Conservation (phyloP, 306 rosid genomes). For the Rosa rugosa region DNA sequence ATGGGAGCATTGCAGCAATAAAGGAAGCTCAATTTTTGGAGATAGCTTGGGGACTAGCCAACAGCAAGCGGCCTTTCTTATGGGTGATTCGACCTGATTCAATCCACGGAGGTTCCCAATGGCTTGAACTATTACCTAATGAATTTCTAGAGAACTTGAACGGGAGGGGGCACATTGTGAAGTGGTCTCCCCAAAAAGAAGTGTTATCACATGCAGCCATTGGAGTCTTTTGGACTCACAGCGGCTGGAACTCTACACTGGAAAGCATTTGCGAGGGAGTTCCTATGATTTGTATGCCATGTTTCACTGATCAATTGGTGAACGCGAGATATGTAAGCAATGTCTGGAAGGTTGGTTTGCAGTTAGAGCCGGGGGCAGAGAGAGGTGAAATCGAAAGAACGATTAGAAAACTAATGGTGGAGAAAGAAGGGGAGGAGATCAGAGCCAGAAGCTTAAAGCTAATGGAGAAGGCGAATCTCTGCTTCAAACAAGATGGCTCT, state of each 20-base stretch:
- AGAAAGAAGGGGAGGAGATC: conserved; percentile 42
- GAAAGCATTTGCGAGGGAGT: conserved; percentile 69
- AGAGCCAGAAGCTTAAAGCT: conserved; percentile 35
- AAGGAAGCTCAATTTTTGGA: conserved; percentile 42
- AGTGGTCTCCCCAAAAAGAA: conserved; percentile 72
- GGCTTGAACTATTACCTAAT: conserved; percentile 52
- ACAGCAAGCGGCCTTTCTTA: conserved; percentile 53
- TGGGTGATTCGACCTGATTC: conserved; percentile 64
- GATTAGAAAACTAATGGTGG: conserved; percentile 39
- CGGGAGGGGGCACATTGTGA: conserved; percentile 48
- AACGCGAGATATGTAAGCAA: conserved; percentile 56
- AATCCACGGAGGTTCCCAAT: conserved; percentile 34
- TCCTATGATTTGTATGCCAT: conserved; percentile 70
- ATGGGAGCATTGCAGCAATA: conserved; percentile 51
- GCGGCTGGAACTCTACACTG: conserved; percentile 72
- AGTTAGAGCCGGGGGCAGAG: conserved; percentile 30
- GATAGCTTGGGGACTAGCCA: conserved; percentile 64
- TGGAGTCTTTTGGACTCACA: conserved; percentile 66
- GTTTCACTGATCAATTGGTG: conserved; percentile 53
- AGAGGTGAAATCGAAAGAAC: conserved; percentile 49
- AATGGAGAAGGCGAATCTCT: conserved; percentile 37
- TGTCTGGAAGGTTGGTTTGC: conserved; percentile 63
- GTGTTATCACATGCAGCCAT: conserved; percentile 54
- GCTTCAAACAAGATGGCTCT: conserved; percentile 30
- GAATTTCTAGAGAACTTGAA: conserved; percentile 45